Evolutionary conservation across 2,329 filamentous ascomycete genomes (phyloP), one percentile per base, ranked within the genome.

Genomic region (Scortechinia acanthostroma): DNA sequence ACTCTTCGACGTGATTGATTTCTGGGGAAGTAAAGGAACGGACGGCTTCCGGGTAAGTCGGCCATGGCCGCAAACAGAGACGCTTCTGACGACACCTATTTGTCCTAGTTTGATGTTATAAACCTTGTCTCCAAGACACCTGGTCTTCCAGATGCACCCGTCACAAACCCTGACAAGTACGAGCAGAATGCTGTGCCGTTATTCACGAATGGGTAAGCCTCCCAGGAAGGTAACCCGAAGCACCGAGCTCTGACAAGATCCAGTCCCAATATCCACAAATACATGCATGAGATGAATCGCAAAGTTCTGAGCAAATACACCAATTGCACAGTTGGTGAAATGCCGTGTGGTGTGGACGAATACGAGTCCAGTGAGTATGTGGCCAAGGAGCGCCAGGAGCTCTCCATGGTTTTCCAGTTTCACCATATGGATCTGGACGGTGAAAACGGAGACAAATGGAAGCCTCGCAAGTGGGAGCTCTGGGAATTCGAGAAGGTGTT

Each of bases 51-150:
- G n/a, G n/a, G n/a, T n/a, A n/a, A n/a, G n/a, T n/a, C n/a, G n/a
- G n/a, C n/a, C n/a, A n/a, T n/a, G n/a, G n/a, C n/a, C n/a, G n/a
- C n/a, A n/a, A n/a, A n/a, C n/a, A n/a, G n/a, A n/a, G n/a, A n/a
- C n/a, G n/a, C n/a, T n/a, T n/a, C n/a, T n/a, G n/a, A n/a, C n/a
- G n/a, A n/a, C n/a, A n/a, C n/a, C n/a, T n/a, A n/a, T n/a, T n/a
- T n/a, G n/a, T n/a, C n/a, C n/a, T n/a, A n/a, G n/a, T 75, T 88
- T 61, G 84, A 88, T 54, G 82, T 83, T 0, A 83, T 88, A 60
- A 87, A 87, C 60, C 75, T 84, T 63, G 84, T 86, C 56, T 83
- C 77, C 55, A 88, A 88, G 55, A 70, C 71, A 0, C 70, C 71
- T 3, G 65, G 64, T 1, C 76, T 80, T 45, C 74, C 72, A 1